These are phyloP conservation scores for Kodamaea suecica DNA, from an alignment of 1,139 yeast genomes.

Conservation along the genomic window DNA sequence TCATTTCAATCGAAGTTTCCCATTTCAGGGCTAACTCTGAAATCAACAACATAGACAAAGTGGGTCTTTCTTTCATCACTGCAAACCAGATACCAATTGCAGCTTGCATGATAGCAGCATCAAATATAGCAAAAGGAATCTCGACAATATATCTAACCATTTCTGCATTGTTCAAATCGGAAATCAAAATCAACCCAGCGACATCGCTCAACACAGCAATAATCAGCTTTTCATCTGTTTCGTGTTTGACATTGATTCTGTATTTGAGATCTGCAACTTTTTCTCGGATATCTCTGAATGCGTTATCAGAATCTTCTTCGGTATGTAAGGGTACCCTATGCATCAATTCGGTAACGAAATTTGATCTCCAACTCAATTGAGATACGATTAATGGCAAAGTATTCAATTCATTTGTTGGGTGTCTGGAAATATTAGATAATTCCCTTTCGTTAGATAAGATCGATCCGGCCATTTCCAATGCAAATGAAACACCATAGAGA, in stretches of 20 bases:
- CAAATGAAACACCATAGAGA: conserved; percentile 83
- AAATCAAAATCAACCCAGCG: conserved; percentile 48
- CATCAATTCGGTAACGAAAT: conserved; percentile 42
- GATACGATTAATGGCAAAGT: conserved; percentile 73
- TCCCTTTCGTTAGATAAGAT: conserved; percentile 66
- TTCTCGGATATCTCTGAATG: conserved; percentile 23
- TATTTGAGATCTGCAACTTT: conserved; percentile 14
- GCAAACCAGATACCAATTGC: conserved; percentile 82
- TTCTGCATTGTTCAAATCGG: conserved; percentile 47
- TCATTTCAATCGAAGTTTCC: conserved; percentile 60
- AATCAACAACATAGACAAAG: conserved; percentile 57
- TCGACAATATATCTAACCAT: conserved; percentile 58
- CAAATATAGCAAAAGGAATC: conserved; percentile 68
- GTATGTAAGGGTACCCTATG: conserved; percentile 34
- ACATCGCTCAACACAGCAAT: conserved; percentile 46
- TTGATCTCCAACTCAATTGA: conserved; percentile 73
- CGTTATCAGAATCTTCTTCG: conserved; percentile 28
- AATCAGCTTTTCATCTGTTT: conserved; percentile 25
- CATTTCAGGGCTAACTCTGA: conserved; percentile 67
- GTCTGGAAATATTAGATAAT: conserved; percentile 31
- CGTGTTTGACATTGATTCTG: conserved; percentile 4
- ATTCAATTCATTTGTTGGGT: conserved; percentile 35
- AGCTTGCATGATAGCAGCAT: conserved; percentile 57
- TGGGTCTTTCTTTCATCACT: conserved; percentile 63
- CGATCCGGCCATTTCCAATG: conserved; percentile 80